Evolutionary conservation across 495 filamentous ascomycete genomes (phyloP).

Genomic region (Aspergillus baeticus): DNA sequence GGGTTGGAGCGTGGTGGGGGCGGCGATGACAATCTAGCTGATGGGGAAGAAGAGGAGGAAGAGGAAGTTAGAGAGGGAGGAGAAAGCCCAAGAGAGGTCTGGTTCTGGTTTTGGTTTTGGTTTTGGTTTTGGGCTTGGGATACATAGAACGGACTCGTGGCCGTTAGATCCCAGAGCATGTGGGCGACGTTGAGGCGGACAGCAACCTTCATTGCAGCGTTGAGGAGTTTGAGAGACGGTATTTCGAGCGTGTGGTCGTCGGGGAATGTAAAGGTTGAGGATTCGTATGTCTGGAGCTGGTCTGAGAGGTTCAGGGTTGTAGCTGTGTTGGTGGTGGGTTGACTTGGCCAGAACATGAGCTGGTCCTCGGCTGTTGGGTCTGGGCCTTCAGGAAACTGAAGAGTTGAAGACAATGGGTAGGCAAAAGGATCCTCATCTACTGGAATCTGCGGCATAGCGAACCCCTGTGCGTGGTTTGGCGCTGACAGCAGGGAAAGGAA

Average conservation of each 20-base stretch:
- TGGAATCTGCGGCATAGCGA: not conserved
- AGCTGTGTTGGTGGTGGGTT: not conserved
- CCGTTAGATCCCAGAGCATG: constrained; percentile 25
- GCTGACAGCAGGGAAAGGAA: not conserved
- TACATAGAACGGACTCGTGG: constrained; percentile 26
- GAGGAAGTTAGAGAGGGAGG: constrained; percentile 2
- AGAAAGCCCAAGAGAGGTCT: not conserved
- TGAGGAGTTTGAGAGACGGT: constrained; percentile 26
- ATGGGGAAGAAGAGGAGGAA: constrained; percentile 34
- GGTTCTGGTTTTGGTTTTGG: not conserved
- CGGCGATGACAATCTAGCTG: constrained; percentile 29
- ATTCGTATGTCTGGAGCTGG: constrained; percentile 22
- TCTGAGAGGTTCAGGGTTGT: constrained; percentile 11
- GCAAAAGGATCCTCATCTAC: not conserved
- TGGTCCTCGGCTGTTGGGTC: not conserved
- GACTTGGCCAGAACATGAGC: not conserved
- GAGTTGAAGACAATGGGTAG: not conserved
- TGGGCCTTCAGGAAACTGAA: not conserved
- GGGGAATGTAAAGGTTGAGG: constrained; percentile 28
- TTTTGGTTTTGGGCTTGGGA: not conserved
- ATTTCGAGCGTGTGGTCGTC: constrained; percentile 27
- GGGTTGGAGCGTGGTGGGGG: not conserved
- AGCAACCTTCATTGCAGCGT: constrained; percentile 25
- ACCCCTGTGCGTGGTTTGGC: not conserved
- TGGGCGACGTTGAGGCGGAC: constrained; percentile 23